phyloP scores from a whole-genome alignment of 2,329 filamentous ascomycete genomes.

The Aspergillus cejpii region DNA sequence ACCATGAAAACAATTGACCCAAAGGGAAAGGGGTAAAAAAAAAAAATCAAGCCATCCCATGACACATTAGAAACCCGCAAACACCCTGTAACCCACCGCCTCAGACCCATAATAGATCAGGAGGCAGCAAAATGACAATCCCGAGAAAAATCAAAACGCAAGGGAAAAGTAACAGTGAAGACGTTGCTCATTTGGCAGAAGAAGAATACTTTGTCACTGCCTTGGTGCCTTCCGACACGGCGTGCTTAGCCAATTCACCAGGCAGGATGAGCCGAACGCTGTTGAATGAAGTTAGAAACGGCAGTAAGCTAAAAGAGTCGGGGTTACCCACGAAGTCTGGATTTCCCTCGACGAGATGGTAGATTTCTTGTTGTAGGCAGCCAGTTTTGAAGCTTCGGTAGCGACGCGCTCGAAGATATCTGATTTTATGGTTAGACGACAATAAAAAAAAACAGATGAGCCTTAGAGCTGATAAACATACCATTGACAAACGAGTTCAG shows the following conservation, averaged over 20 bases:
- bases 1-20: conserved; percentile 39
- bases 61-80: conserved; percentile 43
- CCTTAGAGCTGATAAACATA: conserved; percentile 48
- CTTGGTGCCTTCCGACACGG: conserved; percentile 99
- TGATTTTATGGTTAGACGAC: conserved; percentile 31
- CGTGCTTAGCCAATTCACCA: conserved; percentile 98
- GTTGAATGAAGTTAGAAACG: conserved; percentile 33
- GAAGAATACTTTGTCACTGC: conserved; percentile 99
- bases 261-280: conserved; percentile 90
- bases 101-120: conserved; percentile 39
- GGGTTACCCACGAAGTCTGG: conserved; percentile 70
- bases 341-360: conserved; percentile 99
- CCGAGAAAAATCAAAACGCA: conserved; percentile 52
- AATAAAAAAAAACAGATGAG: not conserved
- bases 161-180: conserved; percentile 53
- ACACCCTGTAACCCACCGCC: conserved; percentile 43
- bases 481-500: conserved; percentile 99
- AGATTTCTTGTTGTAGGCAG: conserved; percentile 99
- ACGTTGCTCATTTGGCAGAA: conserved; percentile 81
- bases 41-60: conserved; percentile 44
- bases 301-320: not conserved
- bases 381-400: conserved; percentile 97
- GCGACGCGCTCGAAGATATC: conserved; percentile 99
- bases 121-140: conserved; percentile 40
- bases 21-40: conserved; percentile 27